Conservation (phyloP, 2,329 filamentous ascomycete genomes). For the Neofusicoccum sp. region DNA sequence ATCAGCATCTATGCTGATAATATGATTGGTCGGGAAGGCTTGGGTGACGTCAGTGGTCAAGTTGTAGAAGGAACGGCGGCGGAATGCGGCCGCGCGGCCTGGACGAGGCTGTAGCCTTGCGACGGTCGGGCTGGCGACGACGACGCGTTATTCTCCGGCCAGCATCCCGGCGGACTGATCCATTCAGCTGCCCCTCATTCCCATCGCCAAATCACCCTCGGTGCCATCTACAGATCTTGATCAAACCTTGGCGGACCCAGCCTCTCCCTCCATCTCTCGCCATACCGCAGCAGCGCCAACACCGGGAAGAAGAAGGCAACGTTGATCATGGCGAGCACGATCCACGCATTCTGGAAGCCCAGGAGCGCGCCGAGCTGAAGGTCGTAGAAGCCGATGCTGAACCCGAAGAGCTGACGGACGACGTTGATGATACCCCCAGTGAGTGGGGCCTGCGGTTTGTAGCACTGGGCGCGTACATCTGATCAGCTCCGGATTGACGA, state of each 20-base stretch:
- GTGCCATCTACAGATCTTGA: constrained; percentile 5
- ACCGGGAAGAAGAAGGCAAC: constrained; percentile 6
- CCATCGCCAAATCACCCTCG: no score
- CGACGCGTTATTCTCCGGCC: no score
- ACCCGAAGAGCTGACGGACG: not conserved
- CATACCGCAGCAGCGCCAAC: not conserved
- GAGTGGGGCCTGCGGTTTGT: not conserved
- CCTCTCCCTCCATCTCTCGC: not conserved
- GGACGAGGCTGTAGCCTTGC: no score
- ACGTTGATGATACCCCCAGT: not conserved
- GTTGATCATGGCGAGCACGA: not conserved
- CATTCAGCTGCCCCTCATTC: no score
- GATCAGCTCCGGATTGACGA: not conserved
- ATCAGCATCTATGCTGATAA: no score
- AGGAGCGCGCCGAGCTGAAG: not conserved
- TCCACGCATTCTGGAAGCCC: constrained; percentile 8
- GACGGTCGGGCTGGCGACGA: no score
- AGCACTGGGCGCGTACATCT: not conserved
- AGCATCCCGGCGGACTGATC: no score
- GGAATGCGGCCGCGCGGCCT: no score
- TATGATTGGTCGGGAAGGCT: no score
- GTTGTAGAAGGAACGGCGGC: no score
- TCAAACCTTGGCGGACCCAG: not conserved
- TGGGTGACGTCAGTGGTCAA: no score
- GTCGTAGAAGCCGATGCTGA: not conserved